Conservation (phyloP, 1,139 yeast genomes). For the Hyphopichia fennica region DNA sequence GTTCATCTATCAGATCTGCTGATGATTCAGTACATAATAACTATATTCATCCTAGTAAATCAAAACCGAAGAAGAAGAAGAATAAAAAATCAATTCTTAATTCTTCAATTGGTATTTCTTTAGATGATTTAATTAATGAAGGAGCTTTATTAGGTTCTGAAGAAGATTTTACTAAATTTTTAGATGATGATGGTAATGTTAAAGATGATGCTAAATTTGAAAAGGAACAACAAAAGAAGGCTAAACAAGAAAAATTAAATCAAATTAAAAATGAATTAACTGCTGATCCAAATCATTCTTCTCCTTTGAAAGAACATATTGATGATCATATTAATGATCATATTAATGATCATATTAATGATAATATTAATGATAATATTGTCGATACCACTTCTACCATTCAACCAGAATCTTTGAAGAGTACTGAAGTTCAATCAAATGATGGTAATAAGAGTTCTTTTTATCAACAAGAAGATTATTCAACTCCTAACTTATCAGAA, state of each 20-base stretch:
- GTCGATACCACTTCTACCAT: too few species aligned
- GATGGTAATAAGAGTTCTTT: background rate
- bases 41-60: slow-evolving; percentile 49
- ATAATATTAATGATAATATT: too few species aligned
- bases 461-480: slow-evolving; percentile 22
- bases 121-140: slow-evolving; percentile 57
- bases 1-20: slow-evolving; percentile 53
- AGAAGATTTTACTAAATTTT: slow-evolving; percentile 50
- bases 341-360: too few species aligned
- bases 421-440: background rate
- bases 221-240: slow-evolving; percentile 1
- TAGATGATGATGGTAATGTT: slow-evolving; percentile 54
- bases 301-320: slow-evolving; percentile 3
- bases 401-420: too few species aligned
- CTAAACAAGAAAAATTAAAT: background rate
- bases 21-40: slow-evolving; percentile 49
- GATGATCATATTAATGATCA: too few species aligned
- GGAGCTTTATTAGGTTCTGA: slow-evolving; percentile 63
- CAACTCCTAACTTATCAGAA: slow-evolving; percentile 50
- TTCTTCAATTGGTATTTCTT: slow-evolving; percentile 39
- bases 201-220: slow-evolving; percentile 42
- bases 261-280: background rate
- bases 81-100: slow-evolving; percentile 8
- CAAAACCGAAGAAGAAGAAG: slow-evolving; percentile 17
- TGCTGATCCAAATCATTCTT: background rate